Base-by-base conservation (phyloP, 345 rosid species). In the Fremontodendron californicum region DNA sequence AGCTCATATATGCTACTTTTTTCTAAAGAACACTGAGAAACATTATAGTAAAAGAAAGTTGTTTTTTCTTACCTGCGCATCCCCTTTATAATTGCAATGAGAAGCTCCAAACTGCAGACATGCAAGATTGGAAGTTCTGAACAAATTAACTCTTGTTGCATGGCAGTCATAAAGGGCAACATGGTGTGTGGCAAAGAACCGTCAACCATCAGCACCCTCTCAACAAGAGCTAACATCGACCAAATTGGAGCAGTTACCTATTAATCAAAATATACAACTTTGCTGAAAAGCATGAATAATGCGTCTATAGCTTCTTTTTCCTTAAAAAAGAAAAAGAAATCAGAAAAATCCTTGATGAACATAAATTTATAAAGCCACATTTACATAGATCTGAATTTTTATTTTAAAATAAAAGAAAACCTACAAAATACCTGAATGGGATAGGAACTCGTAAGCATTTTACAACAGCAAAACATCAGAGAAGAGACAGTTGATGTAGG, bases 101-200 rank as follows among this genome's bases (percentile, higher is more conserved):
- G 88, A 81, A 96, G 90, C 57, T 93, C 93, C 83, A 96, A 85
- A 79, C 88, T 77, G 51, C 77, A 76, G 0, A 78, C 84, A 78
- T 96, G 97, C 87, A 93, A 67, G 80, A 80, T 71, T 9, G 98
- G 98, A 86, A 96, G 99, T 79, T 88, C 93, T 52, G 85, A 84
- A 80, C 93, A 95, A 83, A 89, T 79, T 75, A 84, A 82, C 78
- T 93, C 96, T 77, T 90, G 99, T 75, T 95, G 97, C 77, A 80
- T 78, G 62, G 87, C 79, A 51, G 91, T 90, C 84, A 90, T 85
- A 78, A 84, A 89, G 72, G 85, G 81, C 37, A 85, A 78, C 81
- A 73, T 81, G 75, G 83, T 75, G 61, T 57, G 83, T 58, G 93
- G 85, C 71, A 87, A 73, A 71, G 96, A 90, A 75, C 99, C 99